phyloP scores from a whole-genome alignment of 192 early-diverging fungal genomes.

The Coemansia sp. region DNA sequence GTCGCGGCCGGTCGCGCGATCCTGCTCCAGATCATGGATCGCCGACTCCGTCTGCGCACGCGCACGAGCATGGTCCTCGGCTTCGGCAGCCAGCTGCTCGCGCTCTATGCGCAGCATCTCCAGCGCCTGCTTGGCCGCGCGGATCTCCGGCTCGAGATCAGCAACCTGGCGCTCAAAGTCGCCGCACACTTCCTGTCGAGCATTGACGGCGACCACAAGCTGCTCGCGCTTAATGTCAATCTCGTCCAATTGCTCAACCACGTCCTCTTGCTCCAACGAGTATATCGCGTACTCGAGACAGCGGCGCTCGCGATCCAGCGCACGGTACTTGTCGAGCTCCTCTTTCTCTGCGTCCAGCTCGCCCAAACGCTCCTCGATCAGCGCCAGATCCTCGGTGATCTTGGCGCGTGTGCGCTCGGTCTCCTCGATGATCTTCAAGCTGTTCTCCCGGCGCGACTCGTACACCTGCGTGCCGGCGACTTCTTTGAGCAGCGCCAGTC shows the following conservation, averaged over 20 bases:
- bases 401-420: slow-evolving; percentile 78
- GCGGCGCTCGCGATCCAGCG: slow-evolving; percentile 78
- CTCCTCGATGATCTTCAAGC: slow-evolving; percentile 89
- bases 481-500: slow-evolving; percentile 89
- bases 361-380: slow-evolving; percentile 82
- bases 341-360: slow-evolving; percentile 94
- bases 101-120: slow-evolving; percentile 68
- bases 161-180: slow-evolving; percentile 56
- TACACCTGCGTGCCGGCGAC: slow-evolving; percentile 98
- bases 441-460: slow-evolving; percentile 84
- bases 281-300: slow-evolving; percentile 93
- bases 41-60: slow-evolving; percentile 75
- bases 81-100: slow-evolving; percentile 66
- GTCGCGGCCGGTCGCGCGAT: slow-evolving; percentile 47
- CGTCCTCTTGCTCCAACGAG: slow-evolving; percentile 80
- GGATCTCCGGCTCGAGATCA: slow-evolving; percentile 58
- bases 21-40: slow-evolving; percentile 78
- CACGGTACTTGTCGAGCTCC: slow-evolving; percentile 85
- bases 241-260: slow-evolving; percentile 74
- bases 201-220: slow-evolving; percentile 57
- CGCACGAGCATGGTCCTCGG: slow-evolving; percentile 70
- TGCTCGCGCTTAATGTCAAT: slow-evolving; percentile 54
- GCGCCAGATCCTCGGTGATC: slow-evolving; percentile 82
- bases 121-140: slow-evolving; percentile 60
- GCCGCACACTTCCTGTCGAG: slow-evolving; percentile 57